Conservation (phyloP, 768 basidiomycete genomes). For the Russula griseocarnosa region DNA sequence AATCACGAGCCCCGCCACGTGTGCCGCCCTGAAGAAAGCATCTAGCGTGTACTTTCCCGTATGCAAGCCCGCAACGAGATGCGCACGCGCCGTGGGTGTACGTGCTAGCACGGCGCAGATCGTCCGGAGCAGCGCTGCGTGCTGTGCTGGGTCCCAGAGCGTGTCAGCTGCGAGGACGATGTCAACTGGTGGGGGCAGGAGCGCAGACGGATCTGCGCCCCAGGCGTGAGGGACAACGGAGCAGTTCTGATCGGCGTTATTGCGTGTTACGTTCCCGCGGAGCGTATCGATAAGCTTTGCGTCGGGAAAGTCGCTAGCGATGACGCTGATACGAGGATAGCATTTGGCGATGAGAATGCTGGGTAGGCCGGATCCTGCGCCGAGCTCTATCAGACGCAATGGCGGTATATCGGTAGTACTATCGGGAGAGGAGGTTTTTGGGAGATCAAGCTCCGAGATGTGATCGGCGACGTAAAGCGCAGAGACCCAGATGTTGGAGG, state of each 20-base stretch:
- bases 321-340: constrained; percentile 42
- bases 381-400: constrained; percentile 58
- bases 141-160: constrained; percentile 67
- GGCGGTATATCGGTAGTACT: background rate
- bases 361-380: constrained; percentile 71
- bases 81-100: constrained; percentile 45
- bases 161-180: constrained; percentile 71
- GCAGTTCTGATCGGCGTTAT: constrained; percentile 47
- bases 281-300: constrained; percentile 54
- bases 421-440: background rate
- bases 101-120: constrained; percentile 47
- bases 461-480: constrained; percentile 67
- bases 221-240: constrained; percentile 57
- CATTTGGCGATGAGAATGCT: constrained; percentile 60
- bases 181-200: constrained; percentile 38
- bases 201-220: constrained; percentile 48
- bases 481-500: constrained; percentile 71
- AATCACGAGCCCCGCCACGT: constrained; percentile 43
- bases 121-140: constrained; percentile 50
- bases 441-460: constrained; percentile 45
- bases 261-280: constrained; percentile 51
- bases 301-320: constrained; percentile 71
- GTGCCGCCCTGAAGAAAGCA: constrained; percentile 48
- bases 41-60: constrained; percentile 72
- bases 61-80: constrained; percentile 71